Evolutionary conservation across 2,329 filamentous ascomycete species (phyloP).

Genomic region (Tolypocladium sp.): DNA sequence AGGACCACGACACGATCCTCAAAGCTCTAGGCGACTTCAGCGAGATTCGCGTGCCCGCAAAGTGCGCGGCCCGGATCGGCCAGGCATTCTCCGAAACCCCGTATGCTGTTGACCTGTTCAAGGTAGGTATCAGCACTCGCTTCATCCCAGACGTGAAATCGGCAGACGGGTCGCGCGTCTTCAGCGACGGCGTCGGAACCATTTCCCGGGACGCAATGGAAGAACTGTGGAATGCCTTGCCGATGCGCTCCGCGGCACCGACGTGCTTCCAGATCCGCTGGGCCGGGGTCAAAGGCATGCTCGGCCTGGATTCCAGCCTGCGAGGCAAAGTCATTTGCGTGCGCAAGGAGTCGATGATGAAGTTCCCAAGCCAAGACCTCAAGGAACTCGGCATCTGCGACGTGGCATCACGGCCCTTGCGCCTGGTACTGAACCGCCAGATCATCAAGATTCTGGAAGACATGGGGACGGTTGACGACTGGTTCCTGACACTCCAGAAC

Average conservation of each 20-base stretch:
- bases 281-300: constrained; percentile 69
- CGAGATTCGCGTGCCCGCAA: constrained; percentile 41
- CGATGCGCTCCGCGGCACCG: constrained; percentile 37
- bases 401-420: constrained; percentile 55
- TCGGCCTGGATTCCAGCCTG: constrained; percentile 57
- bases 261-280: constrained; percentile 69
- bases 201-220: constrained; percentile 53
- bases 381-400: constrained; percentile 64
- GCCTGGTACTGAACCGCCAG: constrained; percentile 66
- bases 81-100: constrained; percentile 70
- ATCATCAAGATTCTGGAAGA: constrained; percentile 84
- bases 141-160: constrained; percentile 44
- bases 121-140: constrained; percentile 20
- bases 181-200: constrained; percentile 74
- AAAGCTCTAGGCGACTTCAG: constrained; percentile 38
- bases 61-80: constrained; percentile 50
- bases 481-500: constrained; percentile 57
- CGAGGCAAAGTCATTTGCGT: constrained; percentile 49
- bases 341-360: constrained; percentile 65
- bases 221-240: constrained; percentile 49
- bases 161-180: constrained; percentile 42
- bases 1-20: constrained; percentile 35
- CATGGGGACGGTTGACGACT: constrained; percentile 46
- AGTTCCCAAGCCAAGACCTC: constrained; percentile 52
- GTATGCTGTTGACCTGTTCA: constrained; percentile 44